Evolutionary conservation across 2,329 filamentous ascomycete genomes (phyloP).

Genomic region (Pseudocercospora pini-densiflorae): DNA sequence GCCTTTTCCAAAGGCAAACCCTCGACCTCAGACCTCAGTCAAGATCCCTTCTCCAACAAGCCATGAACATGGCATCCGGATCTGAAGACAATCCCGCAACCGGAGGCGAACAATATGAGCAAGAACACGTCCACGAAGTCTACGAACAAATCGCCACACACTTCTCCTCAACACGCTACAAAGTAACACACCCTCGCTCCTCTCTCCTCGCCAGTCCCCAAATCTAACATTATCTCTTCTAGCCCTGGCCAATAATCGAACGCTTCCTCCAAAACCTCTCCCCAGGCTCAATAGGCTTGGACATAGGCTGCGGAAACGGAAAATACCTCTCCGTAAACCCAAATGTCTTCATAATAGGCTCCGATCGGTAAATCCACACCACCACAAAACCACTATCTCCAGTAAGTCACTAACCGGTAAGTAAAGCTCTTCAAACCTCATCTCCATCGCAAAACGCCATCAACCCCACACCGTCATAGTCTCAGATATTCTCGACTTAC

Average conservation of each 20-base stretch:
- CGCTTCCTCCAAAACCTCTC: constrained; percentile 70
- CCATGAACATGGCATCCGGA: neutral
- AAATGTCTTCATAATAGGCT: constrained; percentile 78
- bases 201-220: neutral
- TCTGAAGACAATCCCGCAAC: neutral
- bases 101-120: constrained; percentile 70
- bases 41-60: neutral
- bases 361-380: constrained; percentile 69
- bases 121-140: constrained; percentile 84
- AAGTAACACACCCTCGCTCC: constrained; percentile 49
- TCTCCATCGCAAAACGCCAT: constrained; percentile 61
- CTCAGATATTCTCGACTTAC: constrained; percentile 82
- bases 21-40: neutral
- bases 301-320: constrained; percentile 95
- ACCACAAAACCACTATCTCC: constrained; percentile 4
- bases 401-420: constrained; percentile 27
- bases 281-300: constrained; percentile 78
- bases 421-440: constrained; percentile 61
- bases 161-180: constrained; percentile 78
- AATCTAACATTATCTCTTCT: constrained; percentile 42
- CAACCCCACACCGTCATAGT: constrained; percentile 71
- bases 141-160: constrained; percentile 87
- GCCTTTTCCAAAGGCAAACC: neutral
- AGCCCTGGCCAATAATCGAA: constrained; percentile 92
- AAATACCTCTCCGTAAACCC: constrained; percentile 87